A percentile compares a stretch with the other conserved stretches of the same genome.
phyloP scores from a whole-genome alignment of 257 asterid species.

The Coffea canephora region DNA sequence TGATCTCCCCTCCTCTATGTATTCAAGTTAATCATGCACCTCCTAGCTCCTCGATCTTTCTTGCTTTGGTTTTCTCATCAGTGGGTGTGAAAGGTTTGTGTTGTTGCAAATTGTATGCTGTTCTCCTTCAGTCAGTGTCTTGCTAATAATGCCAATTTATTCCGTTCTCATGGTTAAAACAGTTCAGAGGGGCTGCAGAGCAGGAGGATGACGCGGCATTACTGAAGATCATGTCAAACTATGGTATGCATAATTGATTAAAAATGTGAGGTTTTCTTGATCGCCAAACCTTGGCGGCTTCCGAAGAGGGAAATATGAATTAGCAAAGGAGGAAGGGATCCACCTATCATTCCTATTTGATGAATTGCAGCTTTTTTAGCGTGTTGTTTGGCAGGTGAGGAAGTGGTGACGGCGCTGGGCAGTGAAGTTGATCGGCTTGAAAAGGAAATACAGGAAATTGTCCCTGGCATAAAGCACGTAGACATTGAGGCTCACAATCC shows the following conservation, averaged over 20 bases:
- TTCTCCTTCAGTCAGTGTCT: not conserved
- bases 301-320: not conserved
- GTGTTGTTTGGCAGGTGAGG: conserved; percentile 63
- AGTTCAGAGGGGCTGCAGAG: conserved; percentile 83
- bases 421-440: conserved; percentile 95
- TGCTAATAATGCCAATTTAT: not conserved
- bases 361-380: not conserved
- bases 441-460: conserved; percentile 84
- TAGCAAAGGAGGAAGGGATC: too few species aligned
- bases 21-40: too few species aligned
- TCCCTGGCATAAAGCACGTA: conserved; percentile 91
- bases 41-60: not conserved
- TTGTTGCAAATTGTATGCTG: not conserved
- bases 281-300: not conserved
- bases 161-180: conserved; percentile 8
- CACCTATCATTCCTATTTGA: not conserved
- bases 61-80: not conserved
- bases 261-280: not conserved
- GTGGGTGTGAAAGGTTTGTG: not conserved
- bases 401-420: conserved; percentile 94
- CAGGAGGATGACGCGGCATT: conserved; percentile 57
- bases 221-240: conserved; percentile 75
- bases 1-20: not conserved
- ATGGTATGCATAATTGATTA: conserved; percentile 42
- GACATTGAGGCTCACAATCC: conserved; percentile 98